Conservation (phyloP, 2,329 filamentous ascomycete genomes). For the Xylariaceae sp. region DNA sequence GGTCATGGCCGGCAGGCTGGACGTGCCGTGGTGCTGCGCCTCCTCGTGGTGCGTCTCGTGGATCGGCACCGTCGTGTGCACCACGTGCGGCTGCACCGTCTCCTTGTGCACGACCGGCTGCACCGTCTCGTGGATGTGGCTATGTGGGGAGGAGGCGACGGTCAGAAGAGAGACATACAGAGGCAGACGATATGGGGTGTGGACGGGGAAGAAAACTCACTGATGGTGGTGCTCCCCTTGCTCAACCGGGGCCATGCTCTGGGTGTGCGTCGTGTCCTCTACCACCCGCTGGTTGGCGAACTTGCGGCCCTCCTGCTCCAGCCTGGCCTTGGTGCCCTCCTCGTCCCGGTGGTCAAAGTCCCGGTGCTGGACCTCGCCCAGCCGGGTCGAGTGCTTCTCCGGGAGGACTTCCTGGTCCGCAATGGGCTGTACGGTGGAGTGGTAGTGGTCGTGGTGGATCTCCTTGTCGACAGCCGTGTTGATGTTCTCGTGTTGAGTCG, state of each 20-base stretch:
- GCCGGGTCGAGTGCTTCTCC: slow-evolving; percentile 55
- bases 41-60: slow-evolving; percentile 65
- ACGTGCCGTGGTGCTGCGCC: slow-evolving; percentile 57
- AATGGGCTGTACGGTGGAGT: slow-evolving; percentile 62
- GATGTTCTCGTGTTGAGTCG: slow-evolving; percentile 54
- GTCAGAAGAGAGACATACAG: too few species aligned
- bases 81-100: slow-evolving; percentile 56
- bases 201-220: slow-evolving; percentile 6
- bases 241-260: slow-evolving; percentile 38
- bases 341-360: slow-evolving; percentile 54
- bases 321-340: slow-evolving; percentile 34
- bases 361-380: slow-evolving; percentile 51
- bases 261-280: slow-evolving; percentile 40
- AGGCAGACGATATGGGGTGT: neutral
- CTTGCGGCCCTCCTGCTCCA: slow-evolving; percentile 45
- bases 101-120: slow-evolving; percentile 67
- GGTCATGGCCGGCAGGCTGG: slow-evolving; percentile 55
- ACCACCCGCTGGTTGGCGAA: slow-evolving; percentile 44
- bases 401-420: slow-evolving; percentile 30
- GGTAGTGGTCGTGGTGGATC: slow-evolving; percentile 65
- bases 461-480: slow-evolving; percentile 59
- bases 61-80: slow-evolving; percentile 65
- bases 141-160: slow-evolving; percentile 9
- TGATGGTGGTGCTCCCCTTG: slow-evolving; percentile 58
- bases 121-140: slow-evolving; percentile 57